Evolutionary conservation across 805 yeast genomes (phyloP).

Genomic region (Groenewaldozyma salmanticensis): DNA sequence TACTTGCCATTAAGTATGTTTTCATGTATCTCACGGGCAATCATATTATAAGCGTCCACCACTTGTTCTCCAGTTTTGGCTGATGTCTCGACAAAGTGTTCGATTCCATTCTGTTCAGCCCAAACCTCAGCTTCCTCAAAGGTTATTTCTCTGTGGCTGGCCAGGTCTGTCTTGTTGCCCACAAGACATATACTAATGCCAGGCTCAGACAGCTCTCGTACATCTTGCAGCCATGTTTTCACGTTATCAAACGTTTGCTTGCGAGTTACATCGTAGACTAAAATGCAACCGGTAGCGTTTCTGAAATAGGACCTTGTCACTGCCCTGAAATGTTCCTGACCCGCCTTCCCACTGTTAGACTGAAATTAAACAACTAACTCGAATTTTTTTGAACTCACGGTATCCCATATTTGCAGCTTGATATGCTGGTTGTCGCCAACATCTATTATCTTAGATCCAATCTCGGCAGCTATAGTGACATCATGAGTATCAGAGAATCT

Average conservation of each 20-base stretch:
- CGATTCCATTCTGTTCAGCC: slow-evolving; percentile 37
- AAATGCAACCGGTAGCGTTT: slow-evolving; percentile 29
- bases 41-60: slow-evolving; percentile 30
- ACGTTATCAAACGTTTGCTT: slow-evolving; percentile 26
- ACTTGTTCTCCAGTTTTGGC: slow-evolving; percentile 59
- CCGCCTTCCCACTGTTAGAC: slow-evolving; percentile 15
- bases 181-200: slow-evolving; percentile 65
- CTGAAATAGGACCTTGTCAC: slow-evolving; percentile 29
- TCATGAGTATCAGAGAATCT: slow-evolving; percentile 27
- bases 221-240: slow-evolving; percentile 66
- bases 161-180: slow-evolving; percentile 69
- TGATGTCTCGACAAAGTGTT: slow-evolving; percentile 41
- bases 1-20: slow-evolving; percentile 25
- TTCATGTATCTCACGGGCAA: slow-evolving; percentile 25
- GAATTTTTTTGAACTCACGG: slow-evolving; percentile 7
- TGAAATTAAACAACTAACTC: neutral
- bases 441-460: slow-evolving; percentile 27
- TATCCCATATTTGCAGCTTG: slow-evolving; percentile 30
- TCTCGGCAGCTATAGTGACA: slow-evolving; percentile 31
- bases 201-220: slow-evolving; percentile 56
- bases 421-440: slow-evolving; percentile 24
- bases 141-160: slow-evolving; percentile 24
- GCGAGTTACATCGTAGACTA: slow-evolving; percentile 30
- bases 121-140: slow-evolving; percentile 32
- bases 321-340: slow-evolving; percentile 30